Conservation (phyloP, 176 grass and related monocot genomes). For the Eremochloa ophiuroides region DNA sequence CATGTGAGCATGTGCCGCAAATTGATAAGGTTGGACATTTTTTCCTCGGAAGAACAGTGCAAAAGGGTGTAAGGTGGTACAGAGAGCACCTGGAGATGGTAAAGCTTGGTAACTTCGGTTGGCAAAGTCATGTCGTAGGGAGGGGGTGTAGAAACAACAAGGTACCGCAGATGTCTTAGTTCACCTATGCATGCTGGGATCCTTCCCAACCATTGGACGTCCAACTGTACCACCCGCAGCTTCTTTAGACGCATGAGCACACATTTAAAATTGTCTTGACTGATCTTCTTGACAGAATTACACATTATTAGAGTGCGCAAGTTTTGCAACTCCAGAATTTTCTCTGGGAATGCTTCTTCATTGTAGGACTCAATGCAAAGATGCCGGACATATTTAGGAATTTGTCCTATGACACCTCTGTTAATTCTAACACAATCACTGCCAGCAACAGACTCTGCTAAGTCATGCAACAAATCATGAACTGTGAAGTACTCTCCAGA, state of each 20-base stretch:
- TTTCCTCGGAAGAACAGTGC: background rate
- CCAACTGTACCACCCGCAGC: background rate
- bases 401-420: background rate
- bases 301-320: background rate
- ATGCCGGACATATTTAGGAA: background rate
- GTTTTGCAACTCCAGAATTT: background rate
- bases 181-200: constrained; percentile 13
- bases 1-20: background rate
- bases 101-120: constrained; percentile 8
- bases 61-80: background rate
- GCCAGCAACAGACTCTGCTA: background rate
- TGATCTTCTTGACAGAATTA: background rate
- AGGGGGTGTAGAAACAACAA: background rate
- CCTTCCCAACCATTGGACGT: background rate
- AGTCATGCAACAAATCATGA: constrained; percentile 27
- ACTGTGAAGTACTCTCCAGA: background rate
- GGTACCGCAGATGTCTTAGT: constrained; percentile 23
- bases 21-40: background rate
- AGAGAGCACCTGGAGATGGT: constrained; percentile 21
- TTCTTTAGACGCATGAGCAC: background rate
- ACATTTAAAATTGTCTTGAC: background rate
- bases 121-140: background rate
- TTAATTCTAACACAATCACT: background rate
- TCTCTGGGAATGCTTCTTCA: background rate
- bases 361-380: background rate